Conservation (phyloP, 2,329 filamentous ascomycete species). For the Diaporthe vaccinii region DNA sequence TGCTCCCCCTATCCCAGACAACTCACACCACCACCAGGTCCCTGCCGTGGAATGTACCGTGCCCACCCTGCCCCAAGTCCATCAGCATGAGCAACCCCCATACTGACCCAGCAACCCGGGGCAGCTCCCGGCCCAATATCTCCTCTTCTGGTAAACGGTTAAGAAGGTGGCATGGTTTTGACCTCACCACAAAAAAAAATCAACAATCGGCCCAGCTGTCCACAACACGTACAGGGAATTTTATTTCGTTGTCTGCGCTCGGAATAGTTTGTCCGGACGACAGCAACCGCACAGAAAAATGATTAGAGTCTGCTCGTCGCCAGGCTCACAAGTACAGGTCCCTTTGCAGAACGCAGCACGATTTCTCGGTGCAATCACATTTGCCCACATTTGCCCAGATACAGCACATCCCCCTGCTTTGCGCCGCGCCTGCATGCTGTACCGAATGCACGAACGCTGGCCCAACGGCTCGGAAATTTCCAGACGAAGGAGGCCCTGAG, state of each 20-base stretch:
- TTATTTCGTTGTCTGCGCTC: neutral
- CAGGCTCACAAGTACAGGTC: neutral
- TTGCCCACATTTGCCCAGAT: neutral
- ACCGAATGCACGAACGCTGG: neutral
- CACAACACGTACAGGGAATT: neutral
- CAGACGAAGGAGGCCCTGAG: neutral
- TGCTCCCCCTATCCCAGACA: neutral
- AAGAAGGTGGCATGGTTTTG: constrained; percentile 12
- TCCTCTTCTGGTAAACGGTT: constrained; percentile 21
- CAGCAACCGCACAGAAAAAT: neutral
- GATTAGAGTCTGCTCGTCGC: neutral
- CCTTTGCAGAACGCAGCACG: neutral
- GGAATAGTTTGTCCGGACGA: neutral
- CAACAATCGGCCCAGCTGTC: neutral
- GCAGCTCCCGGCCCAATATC: constrained; percentile 4
- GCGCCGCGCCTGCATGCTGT: constrained; percentile 1
- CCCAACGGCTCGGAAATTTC: neutral
- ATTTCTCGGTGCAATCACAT: neutral
- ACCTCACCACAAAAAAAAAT: neutral
- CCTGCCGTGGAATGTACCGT: constrained; percentile 22
- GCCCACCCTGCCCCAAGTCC: constrained; percentile 10
- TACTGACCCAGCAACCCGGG: constrained; percentile 6
- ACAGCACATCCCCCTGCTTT: neutral
- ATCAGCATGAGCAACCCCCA: neutral
- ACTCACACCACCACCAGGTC: constrained; percentile 13